Percentiles rank a stretch among this genome's conserved stretches.
These are phyloP conservation scores for Ceratobasidium theobromae DNA, from an alignment of 1,284 basidiomycete genomes.

Conservation along the genomic window DNA sequence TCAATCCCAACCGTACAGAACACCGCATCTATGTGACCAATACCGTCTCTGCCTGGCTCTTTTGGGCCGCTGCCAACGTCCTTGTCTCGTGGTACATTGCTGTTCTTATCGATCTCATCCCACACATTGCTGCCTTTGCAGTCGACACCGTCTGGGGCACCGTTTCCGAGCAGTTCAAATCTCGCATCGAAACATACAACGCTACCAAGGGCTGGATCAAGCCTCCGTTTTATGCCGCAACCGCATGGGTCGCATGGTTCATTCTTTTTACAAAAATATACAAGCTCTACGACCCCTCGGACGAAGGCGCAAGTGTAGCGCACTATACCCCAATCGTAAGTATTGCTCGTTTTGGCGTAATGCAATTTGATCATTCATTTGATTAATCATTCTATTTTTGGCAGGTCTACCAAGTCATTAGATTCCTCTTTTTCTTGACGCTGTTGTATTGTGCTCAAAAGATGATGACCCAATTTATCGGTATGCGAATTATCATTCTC, in stretches of 20 bases:
- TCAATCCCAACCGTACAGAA: constrained; percentile 54
- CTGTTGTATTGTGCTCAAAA: constrained; percentile 61
- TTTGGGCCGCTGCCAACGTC: constrained; percentile 74
- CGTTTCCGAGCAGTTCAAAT: constrained; percentile 66
- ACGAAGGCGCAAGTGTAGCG: constrained; percentile 53
- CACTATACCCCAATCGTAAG: constrained; percentile 54
- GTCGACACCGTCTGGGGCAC: constrained; percentile 69
- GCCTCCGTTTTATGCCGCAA: constrained; percentile 65
- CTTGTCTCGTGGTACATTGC: constrained; percentile 74
- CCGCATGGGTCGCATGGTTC: constrained; percentile 66
- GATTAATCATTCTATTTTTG: background rate
- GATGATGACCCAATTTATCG: constrained; percentile 66
- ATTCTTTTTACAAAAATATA: constrained; percentile 67
- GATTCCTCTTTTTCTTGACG: constrained; percentile 69
- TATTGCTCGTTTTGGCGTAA: constrained; percentile 36
- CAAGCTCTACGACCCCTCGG: constrained; percentile 51
- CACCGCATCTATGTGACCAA: constrained; percentile 61
- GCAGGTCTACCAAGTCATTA: constrained; percentile 57
- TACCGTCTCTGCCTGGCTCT: constrained; percentile 73
- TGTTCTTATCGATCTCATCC: constrained; percentile 65
- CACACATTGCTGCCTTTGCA: constrained; percentile 51
- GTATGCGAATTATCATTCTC: constrained; percentile 39
- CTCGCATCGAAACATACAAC: constrained; percentile 64
- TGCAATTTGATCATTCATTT: background rate
- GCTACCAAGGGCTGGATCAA: constrained; percentile 65